Evolutionary conservation across 352 stramenopile genomes (phyloP), one percentile per base, ranked within the genome.

Genomic region (Hyaloperonospora brassicae): DNA sequence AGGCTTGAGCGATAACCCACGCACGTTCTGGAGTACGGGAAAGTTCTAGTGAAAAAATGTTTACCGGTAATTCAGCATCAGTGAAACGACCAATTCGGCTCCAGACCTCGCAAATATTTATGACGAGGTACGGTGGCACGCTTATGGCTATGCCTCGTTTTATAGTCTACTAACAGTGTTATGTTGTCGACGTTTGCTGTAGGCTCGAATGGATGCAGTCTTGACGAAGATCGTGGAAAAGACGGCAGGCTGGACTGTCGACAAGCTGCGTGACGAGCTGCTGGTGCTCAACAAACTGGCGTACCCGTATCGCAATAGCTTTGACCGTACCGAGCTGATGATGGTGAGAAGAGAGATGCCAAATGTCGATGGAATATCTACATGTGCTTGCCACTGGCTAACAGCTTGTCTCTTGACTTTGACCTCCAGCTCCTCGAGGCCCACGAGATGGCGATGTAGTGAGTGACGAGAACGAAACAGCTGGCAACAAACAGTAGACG

Each of bases 261-360:
- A 90, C 40, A 73, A 84, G 53, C 66, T 91, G 41, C 82, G 80
- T 1, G 73, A 87, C 39, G 68, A 89, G 56, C 50, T 90, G 42
- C 47, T 90, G 50, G 51, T 72, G 23, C 57, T 93, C 24, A 87
- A 91, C 51, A 82, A 83, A 51, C 46, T 93, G 8, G 79, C 72
- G 23, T 88, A 84, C 47, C 63, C 74, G 44, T 81, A 75, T 51
- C 83, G 79, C 34, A 70, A 73, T 48, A 42, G 70, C 27, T 84
- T 76, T 48, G 79, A 93, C 51, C 76, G 83, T 35, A 66, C 64
- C 31, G 61, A 70, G 27, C 66, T 93, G 21, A 89, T 93, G 68
- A 53, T 80, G 74, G 82, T 87, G 47, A 22, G 63, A 55, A 9
- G 0, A 14, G 10, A 3, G 10, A 5, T 42, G 36, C 21, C 10